Conservation (phyloP, 2,329 filamentous ascomycete genomes). For the Fusarium austroafricanum region DNA sequence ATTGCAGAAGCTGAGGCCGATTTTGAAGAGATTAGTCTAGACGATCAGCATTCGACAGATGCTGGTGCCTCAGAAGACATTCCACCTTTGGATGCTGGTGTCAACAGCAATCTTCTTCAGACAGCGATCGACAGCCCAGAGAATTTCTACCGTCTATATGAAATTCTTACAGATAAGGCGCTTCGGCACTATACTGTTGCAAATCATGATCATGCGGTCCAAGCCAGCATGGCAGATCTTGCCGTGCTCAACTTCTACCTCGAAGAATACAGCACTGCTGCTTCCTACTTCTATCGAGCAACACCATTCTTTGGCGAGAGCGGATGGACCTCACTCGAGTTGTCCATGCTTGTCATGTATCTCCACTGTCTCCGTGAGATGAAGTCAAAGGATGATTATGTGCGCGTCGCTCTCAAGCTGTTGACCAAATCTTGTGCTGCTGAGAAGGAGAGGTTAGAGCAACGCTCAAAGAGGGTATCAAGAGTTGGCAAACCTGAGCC, state of each 20-base stretch:
- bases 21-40: conserved; percentile 69
- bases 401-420: conserved; percentile 79
- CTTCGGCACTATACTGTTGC: conserved; percentile 86
- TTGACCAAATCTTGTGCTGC: conserved; percentile 73
- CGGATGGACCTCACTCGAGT: conserved; percentile 82
- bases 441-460: conserved; percentile 61
- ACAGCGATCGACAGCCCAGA: conserved; percentile 70
- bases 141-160: conserved; percentile 74
- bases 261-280: conserved; percentile 78
- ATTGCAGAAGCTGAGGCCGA: conserved; percentile 59
- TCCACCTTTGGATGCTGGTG: conserved; percentile 49
- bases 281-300: conserved; percentile 81
- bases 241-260: conserved; percentile 85
- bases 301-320: conserved; percentile 82
- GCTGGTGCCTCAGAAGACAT: conserved; percentile 13
- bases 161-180: conserved; percentile 85
- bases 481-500: conserved; percentile 26
- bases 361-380: conserved; percentile 83
- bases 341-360: conserved; percentile 88
- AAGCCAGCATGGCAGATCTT: conserved; percentile 84
- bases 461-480: conserved; percentile 47
- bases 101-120: conserved; percentile 64
- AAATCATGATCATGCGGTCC: conserved; percentile 79
- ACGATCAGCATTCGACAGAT: conserved; percentile 51
- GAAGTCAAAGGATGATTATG: conserved; percentile 80